phyloP scores from a whole-genome alignment of 139 green algal genomes.

The Nannochloris sp. region DNA sequence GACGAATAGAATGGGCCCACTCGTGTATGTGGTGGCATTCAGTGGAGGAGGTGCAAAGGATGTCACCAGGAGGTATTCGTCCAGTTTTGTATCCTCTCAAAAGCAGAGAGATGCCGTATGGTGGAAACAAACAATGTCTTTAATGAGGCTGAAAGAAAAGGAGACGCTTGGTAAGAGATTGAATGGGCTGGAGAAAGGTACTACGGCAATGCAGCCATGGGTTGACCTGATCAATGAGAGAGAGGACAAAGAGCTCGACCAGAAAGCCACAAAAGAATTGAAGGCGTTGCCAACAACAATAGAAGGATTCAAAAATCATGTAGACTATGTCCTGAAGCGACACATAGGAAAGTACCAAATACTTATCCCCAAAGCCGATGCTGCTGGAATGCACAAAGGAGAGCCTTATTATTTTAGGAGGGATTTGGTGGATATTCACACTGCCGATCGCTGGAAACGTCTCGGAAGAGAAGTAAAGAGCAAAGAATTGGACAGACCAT shows the following conservation, averaged over 20 bases:
- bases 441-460: slow-evolving; percentile 43
- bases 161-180: not conserved
- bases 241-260: slow-evolving; percentile 65
- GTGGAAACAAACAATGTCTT: slow-evolving; percentile 42
- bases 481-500: slow-evolving; percentile 43
- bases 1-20: not conserved
- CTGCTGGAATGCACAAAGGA: slow-evolving; percentile 46
- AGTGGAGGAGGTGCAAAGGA: slow-evolving; percentile 45
- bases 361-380: slow-evolving; percentile 24
- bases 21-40: slow-evolving; percentile 59
- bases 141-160: slow-evolving; percentile 1
- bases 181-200: not conserved
- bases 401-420: slow-evolving; percentile 45
- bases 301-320: slow-evolving; percentile 67
- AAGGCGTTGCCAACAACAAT: slow-evolving; percentile 55
- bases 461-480: slow-evolving; percentile 48
- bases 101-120: slow-evolving; percentile 48
- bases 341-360: slow-evolving; percentile 74
- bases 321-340: slow-evolving; percentile 62
- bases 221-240: slow-evolving; percentile 15
- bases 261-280: slow-evolving; percentile 17
- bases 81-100: slow-evolving; percentile 29
- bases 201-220: slow-evolving; percentile 9
- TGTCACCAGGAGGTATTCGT: slow-evolving; percentile 55
- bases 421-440: slow-evolving; percentile 46